A percentile compares a stretch with the other conserved stretches of the same genome.
phyloP scores from a whole-genome alignment of 108 stramenopile genomes.

The Cylindrotheca fusiformis region DNA sequence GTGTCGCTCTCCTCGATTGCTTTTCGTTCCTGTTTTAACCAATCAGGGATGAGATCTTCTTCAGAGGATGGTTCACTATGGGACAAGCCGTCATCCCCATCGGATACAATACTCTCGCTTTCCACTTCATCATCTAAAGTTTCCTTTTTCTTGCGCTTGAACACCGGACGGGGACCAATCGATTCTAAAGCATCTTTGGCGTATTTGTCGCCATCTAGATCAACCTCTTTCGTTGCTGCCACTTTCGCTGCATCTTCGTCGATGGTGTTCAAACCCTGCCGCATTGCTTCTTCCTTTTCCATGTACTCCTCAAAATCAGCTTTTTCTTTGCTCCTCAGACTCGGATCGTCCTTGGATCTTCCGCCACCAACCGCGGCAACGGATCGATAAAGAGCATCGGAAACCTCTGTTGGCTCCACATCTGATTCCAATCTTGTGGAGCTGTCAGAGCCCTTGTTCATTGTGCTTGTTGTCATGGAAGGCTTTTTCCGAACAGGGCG shows the following conservation, averaged over 20 bases:
- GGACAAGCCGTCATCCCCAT: constrained; percentile 10
- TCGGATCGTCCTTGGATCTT: constrained; percentile 40
- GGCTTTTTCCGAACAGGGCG: constrained; percentile 30
- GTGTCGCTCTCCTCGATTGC: constrained; percentile 10
- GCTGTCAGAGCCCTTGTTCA: constrained; percentile 14
- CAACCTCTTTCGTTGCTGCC: constrained; percentile 6
- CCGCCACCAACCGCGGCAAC: constrained; percentile 54
- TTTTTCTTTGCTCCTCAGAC: constrained; percentile 45
- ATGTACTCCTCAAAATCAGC: constrained; percentile 52
- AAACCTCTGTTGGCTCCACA: constrained; percentile 43
- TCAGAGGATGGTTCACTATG: no score
- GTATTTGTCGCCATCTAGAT: constrained; percentile 49
- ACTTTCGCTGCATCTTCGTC: constrained; percentile 13
- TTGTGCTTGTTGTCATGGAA: constrained; percentile 1
- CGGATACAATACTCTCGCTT: constrained; percentile 7
- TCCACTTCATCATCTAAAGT: constrained; percentile 22
- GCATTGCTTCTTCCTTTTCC: constrained; percentile 54
- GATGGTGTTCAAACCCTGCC: constrained; percentile 30
- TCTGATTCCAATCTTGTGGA: constrained; percentile 22
- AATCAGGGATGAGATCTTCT: constrained; percentile 39
- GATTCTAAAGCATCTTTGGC: constrained; percentile 36
- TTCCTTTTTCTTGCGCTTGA: constrained; percentile 16
- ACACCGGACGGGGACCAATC: constrained; percentile 26
- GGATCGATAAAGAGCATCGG: constrained; percentile 49
- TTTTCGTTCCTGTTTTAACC: constrained; percentile 54